A percentile compares a stretch with the other conserved stretches of the same genome.
These are phyloP conservation scores for Gryganskiella cystojenkinii DNA, from an alignment of 192 early-diverging fungal species.

Conservation along the genomic window DNA sequence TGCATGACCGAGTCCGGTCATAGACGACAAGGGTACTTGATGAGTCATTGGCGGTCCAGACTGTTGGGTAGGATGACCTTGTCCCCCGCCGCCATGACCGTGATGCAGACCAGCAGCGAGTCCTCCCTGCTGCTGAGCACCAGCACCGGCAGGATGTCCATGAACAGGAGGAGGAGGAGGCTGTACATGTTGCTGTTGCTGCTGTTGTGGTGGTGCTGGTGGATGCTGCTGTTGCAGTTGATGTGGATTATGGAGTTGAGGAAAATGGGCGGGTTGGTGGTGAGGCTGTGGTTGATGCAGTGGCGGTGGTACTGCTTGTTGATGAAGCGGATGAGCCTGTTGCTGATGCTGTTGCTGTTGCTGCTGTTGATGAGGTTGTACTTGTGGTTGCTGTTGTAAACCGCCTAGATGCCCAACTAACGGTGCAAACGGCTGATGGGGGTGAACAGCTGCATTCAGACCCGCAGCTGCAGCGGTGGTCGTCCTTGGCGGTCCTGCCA, in stretches of 20 bases:
- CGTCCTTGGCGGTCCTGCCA: too few relatives aligned
- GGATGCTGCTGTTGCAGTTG: slow-evolving; percentile 25
- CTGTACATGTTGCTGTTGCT: slow-evolving; percentile 7
- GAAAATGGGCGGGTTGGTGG: too few relatives aligned
- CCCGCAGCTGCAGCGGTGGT: too few relatives aligned
- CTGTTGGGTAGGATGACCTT: too few relatives aligned
- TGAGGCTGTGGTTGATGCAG: slow-evolving; percentile 7
- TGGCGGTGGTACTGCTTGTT: neutral
- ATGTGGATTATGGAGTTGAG: slow-evolving; percentile 3
- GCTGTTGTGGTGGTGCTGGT: slow-evolving; percentile 9
- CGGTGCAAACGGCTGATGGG: neutral
- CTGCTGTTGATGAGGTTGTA: neutral
- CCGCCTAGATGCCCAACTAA: too few relatives aligned
- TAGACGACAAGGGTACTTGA: too few relatives aligned
- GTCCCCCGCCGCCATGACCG: neutral
- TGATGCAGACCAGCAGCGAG: neutral
- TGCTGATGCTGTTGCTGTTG: slow-evolving; percentile 11
- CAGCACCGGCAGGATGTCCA: neutral
- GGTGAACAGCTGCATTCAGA: slow-evolving; percentile 1
- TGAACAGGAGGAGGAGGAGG: neutral
- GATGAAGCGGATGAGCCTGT: neutral
- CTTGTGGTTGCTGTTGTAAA: too few relatives aligned
- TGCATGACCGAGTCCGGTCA: too few relatives aligned
- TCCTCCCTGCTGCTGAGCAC: neutral
- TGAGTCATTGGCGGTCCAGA: too few relatives aligned